Evolutionary conservation across 2,329 filamentous ascomycete genomes (phyloP), one percentile per base, ranked within the genome.

Genomic region (Cercospora citrullina): DNA sequence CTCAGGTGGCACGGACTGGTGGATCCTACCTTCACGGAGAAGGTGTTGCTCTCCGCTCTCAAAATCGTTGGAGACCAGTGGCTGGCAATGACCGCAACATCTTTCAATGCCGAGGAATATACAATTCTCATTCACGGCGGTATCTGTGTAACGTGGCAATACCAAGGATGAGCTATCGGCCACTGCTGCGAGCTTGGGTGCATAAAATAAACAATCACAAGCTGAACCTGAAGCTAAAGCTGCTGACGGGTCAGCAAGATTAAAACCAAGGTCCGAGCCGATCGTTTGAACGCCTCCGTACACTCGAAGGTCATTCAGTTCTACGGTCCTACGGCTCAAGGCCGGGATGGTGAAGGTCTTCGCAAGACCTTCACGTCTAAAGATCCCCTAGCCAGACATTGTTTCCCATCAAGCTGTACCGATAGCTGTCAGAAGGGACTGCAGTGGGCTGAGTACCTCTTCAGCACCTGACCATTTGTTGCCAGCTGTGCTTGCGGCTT

Each of bases 401-500:
- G 33, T 16, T n/a, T 12, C 6, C 45, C 33, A 59, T n/a, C 64
- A 21, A 60, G 26, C 48, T 64, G 26, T 31, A 18, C 31, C 48
- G 5, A 64, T 48, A 9, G 31, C 30, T 10, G 79, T 79, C 64
- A 85, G 78, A 31, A 80, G 77, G 14, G 79, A 77, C 70, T 81
- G 75, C 72, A 84, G 73, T 68, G 73, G 73, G 23, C 64, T 68
- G 69, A 85, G 70, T 8, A 77, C 76, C 68, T 79, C 79, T 69
- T 93, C 90, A 18, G 75, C 68, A 3, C 87, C 87, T 6, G 83
- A 86, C 30, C 88, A 87, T 61, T 86, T 86, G 70, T 84, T 82
- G 4, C 87, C 81, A 4, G 89, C 90, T 67, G 87, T 88, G 67
- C 81, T 82, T 3, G 88, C 81, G 2, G 89, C 90, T 71, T 86